Evolutionary conservation across 371 early-diverging fungal genomes (phyloP).

Genomic region (Vairimorpha necatrix): DNA sequence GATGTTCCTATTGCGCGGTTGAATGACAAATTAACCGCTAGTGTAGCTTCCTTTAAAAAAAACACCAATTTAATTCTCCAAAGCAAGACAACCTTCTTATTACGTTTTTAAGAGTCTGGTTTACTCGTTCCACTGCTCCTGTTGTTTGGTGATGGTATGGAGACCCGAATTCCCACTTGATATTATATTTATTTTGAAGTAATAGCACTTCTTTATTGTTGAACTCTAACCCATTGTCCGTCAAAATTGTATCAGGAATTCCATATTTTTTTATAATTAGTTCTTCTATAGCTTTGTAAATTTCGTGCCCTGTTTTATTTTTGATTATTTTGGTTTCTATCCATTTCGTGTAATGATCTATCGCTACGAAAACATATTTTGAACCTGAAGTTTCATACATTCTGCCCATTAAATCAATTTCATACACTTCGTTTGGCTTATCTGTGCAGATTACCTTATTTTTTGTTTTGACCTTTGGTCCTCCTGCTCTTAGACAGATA

Average conservation of each 20-base stretch:
- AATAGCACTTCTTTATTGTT: background rate
- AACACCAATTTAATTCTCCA: background rate
- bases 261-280: slow-evolving; percentile 41
- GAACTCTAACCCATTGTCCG: slow-evolving; percentile 64
- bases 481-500: too few relatives aligned
- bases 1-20: too few relatives aligned
- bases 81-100: background rate
- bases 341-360: slow-evolving; percentile 65
- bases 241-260: slow-evolving; percentile 51
- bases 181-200: background rate
- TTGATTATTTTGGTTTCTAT: slow-evolving; percentile 60
- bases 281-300: slow-evolving; percentile 51
- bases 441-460: too few relatives aligned
- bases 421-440: slow-evolving; percentile 50
- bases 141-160: slow-evolving; percentile 1
- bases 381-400: slow-evolving; percentile 54
- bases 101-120: slow-evolving; percentile 5
- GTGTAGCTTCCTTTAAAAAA: too few relatives aligned
- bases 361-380: slow-evolving; percentile 63
- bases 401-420: slow-evolving; percentile 64
- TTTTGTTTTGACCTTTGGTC: too few relatives aligned
- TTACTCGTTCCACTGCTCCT: slow-evolving; percentile 22
- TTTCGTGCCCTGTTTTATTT: slow-evolving; percentile 40
- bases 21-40: too few relatives aligned
- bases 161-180: background rate